Evolutionary conservation across 1,139 yeast genomes (phyloP).

Genomic region (Zygotorulaspora mrakii): DNA sequence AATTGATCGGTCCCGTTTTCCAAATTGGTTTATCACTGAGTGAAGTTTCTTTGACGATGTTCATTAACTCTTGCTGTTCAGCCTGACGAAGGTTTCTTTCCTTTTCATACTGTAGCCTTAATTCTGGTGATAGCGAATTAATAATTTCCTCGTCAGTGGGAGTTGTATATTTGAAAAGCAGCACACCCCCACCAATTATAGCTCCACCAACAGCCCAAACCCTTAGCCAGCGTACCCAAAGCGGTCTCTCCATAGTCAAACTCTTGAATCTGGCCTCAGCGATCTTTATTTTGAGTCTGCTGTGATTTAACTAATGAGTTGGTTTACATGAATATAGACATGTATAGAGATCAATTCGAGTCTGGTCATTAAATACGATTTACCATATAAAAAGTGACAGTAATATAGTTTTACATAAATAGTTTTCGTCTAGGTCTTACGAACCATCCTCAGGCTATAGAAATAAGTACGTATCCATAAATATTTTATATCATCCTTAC

Average conservation of each 20-base stretch:
- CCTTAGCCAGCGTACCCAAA: slow-evolving; percentile 57
- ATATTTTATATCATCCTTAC: slow-evolving; percentile 1
- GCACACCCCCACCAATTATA: slow-evolving; percentile 63
- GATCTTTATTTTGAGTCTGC: too few relatives aligned
- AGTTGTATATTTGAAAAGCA: slow-evolving; percentile 64
- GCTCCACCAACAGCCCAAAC: slow-evolving; percentile 58
- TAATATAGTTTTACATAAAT: too few relatives aligned
- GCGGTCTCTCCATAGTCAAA: slow-evolving; percentile 41
- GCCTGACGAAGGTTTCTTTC: slow-evolving; percentile 59
- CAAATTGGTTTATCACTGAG: slow-evolving; percentile 71
- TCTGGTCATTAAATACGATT: too few relatives aligned
- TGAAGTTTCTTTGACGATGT: slow-evolving; percentile 58
- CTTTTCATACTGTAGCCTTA: slow-evolving; percentile 69
- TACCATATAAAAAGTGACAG: too few relatives aligned
- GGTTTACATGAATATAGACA: too few relatives aligned
- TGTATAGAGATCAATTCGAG: too few relatives aligned
- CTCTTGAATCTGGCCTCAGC: too few relatives aligned
- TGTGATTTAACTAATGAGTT: too few relatives aligned
- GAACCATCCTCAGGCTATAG: slow-evolving; percentile 2
- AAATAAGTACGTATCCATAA: slow-evolving; percentile 2
- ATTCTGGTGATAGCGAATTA: slow-evolving; percentile 73
- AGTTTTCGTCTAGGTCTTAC: too few relatives aligned
- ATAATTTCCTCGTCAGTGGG: slow-evolving; percentile 83
- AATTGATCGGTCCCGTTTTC: slow-evolving; percentile 66
- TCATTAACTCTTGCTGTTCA: slow-evolving; percentile 65